Base-by-base conservation (phyloP, 129 eudicot species). In the Apium graveolens region DNA sequence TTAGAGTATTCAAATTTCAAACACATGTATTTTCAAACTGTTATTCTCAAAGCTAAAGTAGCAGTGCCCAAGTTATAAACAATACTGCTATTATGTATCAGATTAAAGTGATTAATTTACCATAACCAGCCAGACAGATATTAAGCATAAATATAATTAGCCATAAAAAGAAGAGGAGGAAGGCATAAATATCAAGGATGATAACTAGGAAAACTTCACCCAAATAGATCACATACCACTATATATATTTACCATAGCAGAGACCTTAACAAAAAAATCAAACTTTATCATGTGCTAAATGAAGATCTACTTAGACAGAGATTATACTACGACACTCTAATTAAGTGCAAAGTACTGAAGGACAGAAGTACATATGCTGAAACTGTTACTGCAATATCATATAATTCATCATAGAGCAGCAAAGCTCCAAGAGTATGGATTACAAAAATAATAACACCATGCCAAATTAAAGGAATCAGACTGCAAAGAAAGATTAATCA, bases 171-270 rank as follows among this genome's bases (percentile, higher is more conserved):
- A 12, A n/a, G n/a, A n/a, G n/a, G n/a, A n/a, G n/a, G n/a, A 43
- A 44, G 48, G 43, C 41, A 29, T 0, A 68, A 29, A 32, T 17
- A 90, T 93, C 93, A 90, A 74, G n/a, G 41, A 70, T 10, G 21
- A 37, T 37, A 12, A 70, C 5, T 70, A 37, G 10, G 11, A 32
- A 70, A 70, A 41, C 31, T 39, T 9, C 51, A 24, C 17, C 48
- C 31, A n/a, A 37, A 72, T 12, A n/a, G 26, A 38, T 6, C 45
- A 72, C 26, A 11, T 72, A 8, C 76, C 76, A 24, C 32, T 73
- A 42, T 2, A 73, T 2, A 73, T n/a, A 21, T 42, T 73, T 38
- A 73, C 34, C 53, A 24, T 39, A 24, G 53, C 53, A n/a, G 4
- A 42, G 17, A 42, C 26, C 39, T 29, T 9, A 26, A 31, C 39